Base-by-base conservation (phyloP, 208 protist species). In the Crithidia mellificae region DNA sequence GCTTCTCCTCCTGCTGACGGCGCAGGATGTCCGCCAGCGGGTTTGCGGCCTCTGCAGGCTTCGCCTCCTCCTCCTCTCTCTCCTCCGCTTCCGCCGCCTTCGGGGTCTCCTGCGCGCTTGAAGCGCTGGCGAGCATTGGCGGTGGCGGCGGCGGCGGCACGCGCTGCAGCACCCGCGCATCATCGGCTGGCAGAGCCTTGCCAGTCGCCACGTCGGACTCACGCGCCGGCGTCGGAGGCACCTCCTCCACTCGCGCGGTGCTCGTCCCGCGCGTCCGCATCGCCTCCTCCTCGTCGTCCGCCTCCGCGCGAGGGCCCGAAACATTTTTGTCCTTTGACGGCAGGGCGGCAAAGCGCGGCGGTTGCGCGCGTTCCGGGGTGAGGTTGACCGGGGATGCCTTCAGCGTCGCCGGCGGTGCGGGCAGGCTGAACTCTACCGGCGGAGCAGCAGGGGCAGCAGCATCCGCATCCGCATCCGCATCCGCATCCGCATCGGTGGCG, bases 241-340 rank as follows among this genome's bases (percentile, higher is more conserved):
- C 71, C 66, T 83, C 78, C 47, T 80, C 59, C 15, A 80, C 50
- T 11, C 49, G 68, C 8, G 65, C 70, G 15, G 56, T 77, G 59
- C 70, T 80, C 12, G 52, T 44, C 3, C 55, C 59, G 14, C 59
- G 61, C 29, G 68, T 59, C 46, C 29, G 12, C 36, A 41, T 12
- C 6, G 36, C 11, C 22, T 66, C 55, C 9, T 64, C 69, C 9
- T 50, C 63, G 6, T 63, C 61, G 36, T 54, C 51, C n/a, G n/a
- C n/a, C n/a, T n/a, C n/a, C n/a, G n/a, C n/a, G n/a, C n/a, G n/a
- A n/a, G n/a, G n/a, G n/a, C n/a, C n/a, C n/a, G n/a, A n/a, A 22
- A 12, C n/a, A 0, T 47, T 12, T n/a, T 72, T 43, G n/a, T 61
- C 29, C 29, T 25, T 20, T 29, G 25, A 24, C 38, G 54, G 49